These are phyloP conservation scores for Polytolypa hystricis DNA, from an alignment of 2,329 filamentous ascomycete genomes.

Conservation along the genomic window DNA sequence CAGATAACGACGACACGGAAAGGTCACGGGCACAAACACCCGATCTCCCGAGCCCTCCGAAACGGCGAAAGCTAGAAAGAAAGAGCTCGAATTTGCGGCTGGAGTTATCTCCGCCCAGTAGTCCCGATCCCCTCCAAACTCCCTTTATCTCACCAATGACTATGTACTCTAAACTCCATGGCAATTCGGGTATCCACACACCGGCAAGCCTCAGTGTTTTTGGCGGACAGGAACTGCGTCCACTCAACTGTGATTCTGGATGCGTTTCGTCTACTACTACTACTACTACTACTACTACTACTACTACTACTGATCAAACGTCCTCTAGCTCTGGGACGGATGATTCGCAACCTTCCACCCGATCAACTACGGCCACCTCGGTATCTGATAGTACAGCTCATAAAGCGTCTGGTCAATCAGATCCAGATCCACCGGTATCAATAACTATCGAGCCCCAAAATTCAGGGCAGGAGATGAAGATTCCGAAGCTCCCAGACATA, in stretches of 20 bases:
- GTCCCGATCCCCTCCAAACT: constrained; percentile 7
- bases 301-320: no score
- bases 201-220: no score
- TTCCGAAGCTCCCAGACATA: constrained; percentile 19
- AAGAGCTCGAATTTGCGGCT: constrained; percentile 20
- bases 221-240: no score
- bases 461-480: constrained; percentile 6
- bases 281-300: no score
- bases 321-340: constrained; percentile 1
- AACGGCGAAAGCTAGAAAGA: constrained; percentile 6
- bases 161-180: no score
- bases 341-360: background rate
- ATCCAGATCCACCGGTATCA: background rate
- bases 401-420: background rate
- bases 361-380: constrained; percentile 5
- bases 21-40: background rate
- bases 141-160: constrained; percentile 4
- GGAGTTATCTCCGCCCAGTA: constrained; percentile 22
- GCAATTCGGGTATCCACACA: no score
- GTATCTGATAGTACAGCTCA: background rate
- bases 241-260: no score
- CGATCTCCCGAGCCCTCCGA: background rate
- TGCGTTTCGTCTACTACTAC: no score
- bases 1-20: constrained; percentile 9
- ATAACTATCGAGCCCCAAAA: background rate